Conservation (phyloP, 768 basidiomycete genomes). For the Tulasnella calospora region DNA sequence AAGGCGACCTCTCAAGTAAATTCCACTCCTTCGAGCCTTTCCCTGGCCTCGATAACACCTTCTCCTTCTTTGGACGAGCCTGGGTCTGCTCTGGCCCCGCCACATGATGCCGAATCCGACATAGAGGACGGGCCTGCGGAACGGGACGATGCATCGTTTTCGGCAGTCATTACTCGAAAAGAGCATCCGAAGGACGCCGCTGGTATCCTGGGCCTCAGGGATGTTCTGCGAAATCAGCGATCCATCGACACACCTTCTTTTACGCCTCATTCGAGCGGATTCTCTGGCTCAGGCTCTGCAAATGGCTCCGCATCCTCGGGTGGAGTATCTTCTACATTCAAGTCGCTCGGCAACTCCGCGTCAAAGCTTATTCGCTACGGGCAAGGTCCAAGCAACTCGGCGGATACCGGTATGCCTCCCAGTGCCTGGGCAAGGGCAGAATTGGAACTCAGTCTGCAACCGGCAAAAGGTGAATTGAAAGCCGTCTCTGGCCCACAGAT, state of each 20-base stretch:
- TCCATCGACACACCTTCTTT: constrained; percentile 37
- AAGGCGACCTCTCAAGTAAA: constrained; percentile 16
- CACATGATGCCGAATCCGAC: constrained; percentile 44
- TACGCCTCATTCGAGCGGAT: constrained; percentile 23
- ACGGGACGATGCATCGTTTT: constrained; percentile 46
- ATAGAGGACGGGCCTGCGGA: constrained; percentile 1
- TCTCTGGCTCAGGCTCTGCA: constrained; percentile 27
- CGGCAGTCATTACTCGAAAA: constrained; percentile 57
- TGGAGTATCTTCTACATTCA: constrained; percentile 21
- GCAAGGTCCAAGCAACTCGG: not conserved
- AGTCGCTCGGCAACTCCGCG: constrained; percentile 20
- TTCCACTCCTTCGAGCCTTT: constrained; percentile 26
- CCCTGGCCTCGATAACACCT: not conserved
- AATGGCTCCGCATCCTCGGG: constrained; percentile 24
- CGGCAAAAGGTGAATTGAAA: constrained; percentile 45
- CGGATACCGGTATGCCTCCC: constrained; percentile 16
- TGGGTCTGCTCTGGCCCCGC: not conserved
- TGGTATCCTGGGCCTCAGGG: constrained; percentile 53
- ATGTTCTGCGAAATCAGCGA: constrained; percentile 55
- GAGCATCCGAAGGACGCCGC: constrained; percentile 59
- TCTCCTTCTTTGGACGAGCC: not conserved
- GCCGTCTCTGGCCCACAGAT: not conserved
- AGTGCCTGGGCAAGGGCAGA: constrained; percentile 55
- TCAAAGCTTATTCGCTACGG: constrained; percentile 23
- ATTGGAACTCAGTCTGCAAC: constrained; percentile 49